Percentiles rank a stretch among this genome's conserved stretches.
phyloP scores from a whole-genome alignment of 2,329 filamentous ascomycete genomes.

The Pseudogymnoascus sp. region DNA sequence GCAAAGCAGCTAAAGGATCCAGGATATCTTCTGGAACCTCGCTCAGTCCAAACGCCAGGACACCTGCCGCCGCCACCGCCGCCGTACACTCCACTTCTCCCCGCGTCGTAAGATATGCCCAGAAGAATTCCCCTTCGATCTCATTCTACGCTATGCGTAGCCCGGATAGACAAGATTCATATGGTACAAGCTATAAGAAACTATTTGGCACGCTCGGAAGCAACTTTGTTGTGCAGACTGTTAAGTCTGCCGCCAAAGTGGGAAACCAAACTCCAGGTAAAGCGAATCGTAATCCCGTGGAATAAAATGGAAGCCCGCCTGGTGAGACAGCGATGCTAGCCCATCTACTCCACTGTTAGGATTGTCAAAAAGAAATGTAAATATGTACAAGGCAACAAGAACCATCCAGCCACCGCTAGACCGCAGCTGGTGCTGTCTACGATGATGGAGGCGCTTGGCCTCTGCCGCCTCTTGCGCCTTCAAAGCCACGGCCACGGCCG shows the following conservation, averaged over 20 bases:
- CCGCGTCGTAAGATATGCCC: constrained; percentile 16
- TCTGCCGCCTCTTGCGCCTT: constrained; percentile 26
- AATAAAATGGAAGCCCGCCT: constrained; percentile 25
- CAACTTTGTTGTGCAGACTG: constrained; percentile 23
- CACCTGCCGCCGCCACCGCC: constrained; percentile 19
- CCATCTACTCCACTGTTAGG: constrained; percentile 17
- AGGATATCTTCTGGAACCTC: constrained; percentile 4
- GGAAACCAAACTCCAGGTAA: constrained; percentile 16
- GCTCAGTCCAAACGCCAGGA: constrained; percentile 1
- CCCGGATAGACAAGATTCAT: constrained; percentile 25
- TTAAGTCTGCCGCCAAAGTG: constrained; percentile 18
- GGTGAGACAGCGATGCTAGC: constrained; percentile 16
- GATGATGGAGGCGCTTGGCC: constrained; percentile 24
- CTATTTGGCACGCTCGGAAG: constrained; percentile 23
- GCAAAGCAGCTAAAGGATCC: constrained; percentile 22
- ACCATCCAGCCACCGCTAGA: constrained; percentile 13
- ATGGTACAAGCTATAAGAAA: constrained; percentile 25
- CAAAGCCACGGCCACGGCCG: constrained; percentile 24
- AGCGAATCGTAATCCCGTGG: constrained; percentile 25
- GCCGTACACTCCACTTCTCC: constrained; percentile 22
- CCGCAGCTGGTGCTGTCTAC: constrained; percentile 17
- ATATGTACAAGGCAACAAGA: constrained; percentile 28
- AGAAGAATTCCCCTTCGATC: constrained; percentile 22
- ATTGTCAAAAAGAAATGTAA: constrained; percentile 18
- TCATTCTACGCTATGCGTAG: constrained; percentile 20